Conservation (phyloP, 768 basidiomycete species). For the Rubroboletus pulcherrimus region DNA sequence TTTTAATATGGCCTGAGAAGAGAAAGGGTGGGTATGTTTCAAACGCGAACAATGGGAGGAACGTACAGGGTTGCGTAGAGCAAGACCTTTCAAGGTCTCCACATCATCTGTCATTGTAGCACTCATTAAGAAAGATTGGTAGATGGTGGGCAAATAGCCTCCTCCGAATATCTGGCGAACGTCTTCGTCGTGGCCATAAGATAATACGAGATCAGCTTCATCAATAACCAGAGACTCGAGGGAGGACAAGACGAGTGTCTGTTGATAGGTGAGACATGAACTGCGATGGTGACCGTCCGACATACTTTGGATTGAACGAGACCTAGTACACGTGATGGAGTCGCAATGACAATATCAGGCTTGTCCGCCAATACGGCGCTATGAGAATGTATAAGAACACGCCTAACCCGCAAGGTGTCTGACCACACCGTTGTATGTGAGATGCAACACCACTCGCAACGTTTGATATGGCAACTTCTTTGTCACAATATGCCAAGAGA, state of each 20-base stretch:
- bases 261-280: conserved; percentile 2
- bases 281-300: not conserved
- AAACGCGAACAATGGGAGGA: not conserved
- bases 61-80: conserved; percentile 82
- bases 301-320: conserved; percentile 68
- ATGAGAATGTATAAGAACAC: not conserved
- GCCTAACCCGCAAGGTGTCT: not conserved
- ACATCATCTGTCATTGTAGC: conserved; percentile 98
- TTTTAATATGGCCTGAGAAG: conserved; percentile 71
- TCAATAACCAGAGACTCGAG: conserved; percentile 92
- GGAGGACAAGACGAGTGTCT: conserved; percentile 62
- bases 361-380: conserved; percentile 60
- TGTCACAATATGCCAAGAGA: conserved; percentile 75
- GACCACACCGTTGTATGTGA: conserved; percentile 67
- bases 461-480: conserved; percentile 67
- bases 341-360: conserved; percentile 78
- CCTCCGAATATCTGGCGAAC: conserved; percentile 69
- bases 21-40: not conserved
- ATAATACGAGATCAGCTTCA: conserved; percentile 95
- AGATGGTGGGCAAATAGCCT: conserved; percentile 72
- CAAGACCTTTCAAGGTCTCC: conserved; percentile 82
- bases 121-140: conserved; percentile 93
- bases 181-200: conserved; percentile 94
- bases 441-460: conserved; percentile 66
- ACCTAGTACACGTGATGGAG: conserved; percentile 66